Percentiles rank a stretch among this genome's conserved stretches.
Conservation (phyloP, 2,329 filamentous ascomycete species). For the Pseudogymnoascus sp. region DNA sequence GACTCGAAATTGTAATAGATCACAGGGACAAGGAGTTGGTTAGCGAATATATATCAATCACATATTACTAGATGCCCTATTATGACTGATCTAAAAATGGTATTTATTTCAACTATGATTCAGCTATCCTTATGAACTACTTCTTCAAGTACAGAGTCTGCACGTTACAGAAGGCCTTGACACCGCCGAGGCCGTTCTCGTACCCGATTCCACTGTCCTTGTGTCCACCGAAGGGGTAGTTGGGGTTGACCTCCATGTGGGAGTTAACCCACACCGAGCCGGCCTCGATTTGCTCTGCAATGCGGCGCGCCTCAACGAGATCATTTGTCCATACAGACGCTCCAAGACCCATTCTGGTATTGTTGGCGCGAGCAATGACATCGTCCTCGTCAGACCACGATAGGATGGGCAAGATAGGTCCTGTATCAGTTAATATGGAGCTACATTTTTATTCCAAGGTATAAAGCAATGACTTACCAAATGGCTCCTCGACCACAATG, state of each 20-base stretch:
- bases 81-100: neutral
- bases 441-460: neutral
- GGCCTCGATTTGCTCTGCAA: conserved; percentile 47
- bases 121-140: neutral
- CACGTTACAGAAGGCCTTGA: conserved; percentile 19
- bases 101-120: neutral
- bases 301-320: conserved; percentile 40
- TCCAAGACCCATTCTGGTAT: conserved; percentile 45
- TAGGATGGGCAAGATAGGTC: conserved; percentile 55
- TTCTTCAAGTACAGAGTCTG: conserved; percentile 19
- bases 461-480: conserved; percentile 31
- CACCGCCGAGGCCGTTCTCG: conserved; percentile 17
- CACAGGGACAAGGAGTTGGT: neutral
- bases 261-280: conserved; percentile 57
- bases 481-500: conserved; percentile 51
- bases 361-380: conserved; percentile 49
- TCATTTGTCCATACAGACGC: conserved; percentile 53
- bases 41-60: neutral
- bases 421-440: conserved; percentile 29
- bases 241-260: conserved; percentile 38
- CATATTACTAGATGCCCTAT: neutral
- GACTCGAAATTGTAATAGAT: conserved; percentile 4
- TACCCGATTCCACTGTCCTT: conserved; percentile 30
- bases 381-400: conserved; percentile 55
- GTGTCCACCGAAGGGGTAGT: conserved; percentile 31